phyloP scores from a whole-genome alignment of 2,329 filamentous ascomycete species.

The Aspergillus persii region DNA sequence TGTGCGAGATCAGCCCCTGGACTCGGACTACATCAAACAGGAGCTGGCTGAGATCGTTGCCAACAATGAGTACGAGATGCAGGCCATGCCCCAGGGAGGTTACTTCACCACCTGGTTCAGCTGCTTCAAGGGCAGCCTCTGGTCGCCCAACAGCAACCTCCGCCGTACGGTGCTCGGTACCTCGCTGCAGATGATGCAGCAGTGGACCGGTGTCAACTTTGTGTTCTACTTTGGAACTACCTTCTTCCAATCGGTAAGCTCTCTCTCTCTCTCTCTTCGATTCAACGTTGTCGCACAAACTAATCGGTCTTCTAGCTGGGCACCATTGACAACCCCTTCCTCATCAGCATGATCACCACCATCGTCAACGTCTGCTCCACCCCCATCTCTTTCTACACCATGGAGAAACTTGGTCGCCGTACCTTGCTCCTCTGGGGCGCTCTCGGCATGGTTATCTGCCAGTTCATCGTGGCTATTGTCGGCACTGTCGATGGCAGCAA shows the following conservation, averaged over 20 bases:
- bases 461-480: constrained; percentile 81
- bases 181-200: constrained; percentile 77
- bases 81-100: constrained; percentile 62
- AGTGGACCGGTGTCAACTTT: constrained; percentile 86
- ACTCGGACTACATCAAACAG: constrained; percentile 72
- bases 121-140: constrained; percentile 59
- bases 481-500: constrained; percentile 60
- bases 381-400: constrained; percentile 80
- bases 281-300: background rate
- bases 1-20: constrained; percentile 70
- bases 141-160: constrained; percentile 54
- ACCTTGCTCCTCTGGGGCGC: constrained; percentile 76
- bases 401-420: constrained; percentile 79
- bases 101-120: constrained; percentile 68
- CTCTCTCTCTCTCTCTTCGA: background rate
- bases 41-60: constrained; percentile 84
- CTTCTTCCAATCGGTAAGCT: constrained; percentile 63
- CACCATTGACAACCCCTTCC: constrained; percentile 73
- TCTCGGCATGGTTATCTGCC: constrained; percentile 77
- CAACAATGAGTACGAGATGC: constrained; percentile 81
- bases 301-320: constrained; percentile 54
- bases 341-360: constrained; percentile 82
- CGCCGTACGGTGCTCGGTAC: constrained; percentile 70
- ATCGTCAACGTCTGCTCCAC: constrained; percentile 85
- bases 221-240: constrained; percentile 85